A percentile compares a stretch with the other conserved stretches of the same genome.
Conservation (phyloP, 768 basidiomycete species). For the Zangia roseola region DNA sequence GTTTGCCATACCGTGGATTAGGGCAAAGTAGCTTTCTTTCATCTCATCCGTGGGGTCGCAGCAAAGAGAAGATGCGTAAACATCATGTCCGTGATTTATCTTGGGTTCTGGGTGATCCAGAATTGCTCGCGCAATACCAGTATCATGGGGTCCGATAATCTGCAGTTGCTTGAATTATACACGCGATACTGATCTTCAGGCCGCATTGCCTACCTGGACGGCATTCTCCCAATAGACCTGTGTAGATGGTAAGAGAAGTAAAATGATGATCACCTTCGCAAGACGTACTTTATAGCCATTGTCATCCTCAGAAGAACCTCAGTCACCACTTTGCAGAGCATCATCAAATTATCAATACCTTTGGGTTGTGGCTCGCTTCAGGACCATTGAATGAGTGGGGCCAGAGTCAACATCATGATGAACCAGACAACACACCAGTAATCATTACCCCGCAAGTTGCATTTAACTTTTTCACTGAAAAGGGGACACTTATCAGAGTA, state of each 20-base stretch:
- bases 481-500: constrained; percentile 64
- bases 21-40: constrained; percentile 55
- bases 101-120: constrained; percentile 55
- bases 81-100: constrained; percentile 38
- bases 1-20: constrained; percentile 25
- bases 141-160: constrained; percentile 85
- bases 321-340: constrained; percentile 3
- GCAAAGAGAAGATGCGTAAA: constrained; percentile 44
- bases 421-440: constrained; percentile 54
- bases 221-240: constrained; percentile 91
- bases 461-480: constrained; percentile 59
- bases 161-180: constrained; percentile 28
- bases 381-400: not conserved
- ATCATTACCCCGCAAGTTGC: constrained; percentile 91
- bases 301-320: constrained; percentile 52
- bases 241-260: not conserved
- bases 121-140: constrained; percentile 71
- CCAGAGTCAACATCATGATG: not conserved
- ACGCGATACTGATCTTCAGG: not conserved
- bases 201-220: constrained; percentile 55
- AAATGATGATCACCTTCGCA: not conserved
- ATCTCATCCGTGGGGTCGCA: constrained; percentile 59
- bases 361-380: constrained; percentile 84
- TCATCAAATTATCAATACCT: constrained; percentile 42
- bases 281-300: constrained; percentile 79